Evolutionary conservation across 192 early-diverging fungal genomes (phyloP).

Genomic region (Backusella sp.): DNA sequence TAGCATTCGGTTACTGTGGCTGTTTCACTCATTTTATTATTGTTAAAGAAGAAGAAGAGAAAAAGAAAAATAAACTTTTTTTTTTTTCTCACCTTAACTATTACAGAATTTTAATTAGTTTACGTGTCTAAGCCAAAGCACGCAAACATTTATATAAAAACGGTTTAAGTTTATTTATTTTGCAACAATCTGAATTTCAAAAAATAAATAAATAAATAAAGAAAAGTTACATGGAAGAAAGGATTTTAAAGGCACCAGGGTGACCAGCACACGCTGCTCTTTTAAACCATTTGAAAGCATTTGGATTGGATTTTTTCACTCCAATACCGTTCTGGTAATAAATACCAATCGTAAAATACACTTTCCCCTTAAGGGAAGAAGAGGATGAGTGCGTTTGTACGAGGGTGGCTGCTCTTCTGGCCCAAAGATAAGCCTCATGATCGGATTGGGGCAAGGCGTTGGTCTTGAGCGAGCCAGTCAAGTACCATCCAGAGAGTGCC

Average conservation of each 20-base stretch:
- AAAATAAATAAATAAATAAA: not conserved
- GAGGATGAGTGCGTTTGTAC: conserved; percentile 38
- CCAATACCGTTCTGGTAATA: conserved; percentile 60
- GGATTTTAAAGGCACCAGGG: conserved; percentile 35
- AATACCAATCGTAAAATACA: conserved; percentile 57
- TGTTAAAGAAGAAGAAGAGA: not conserved
- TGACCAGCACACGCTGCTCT: conserved; percentile 58
- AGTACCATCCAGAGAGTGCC: conserved; percentile 57
- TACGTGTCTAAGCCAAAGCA: not conserved
- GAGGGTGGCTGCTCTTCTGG: conserved; percentile 35
- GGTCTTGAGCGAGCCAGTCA: conserved; percentile 41
- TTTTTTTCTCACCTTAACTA: not conserved
- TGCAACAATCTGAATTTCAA: not conserved
- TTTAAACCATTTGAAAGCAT: conserved; percentile 55
- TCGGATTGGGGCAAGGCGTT: conserved; percentile 51
- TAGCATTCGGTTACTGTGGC: conserved; percentile 24
- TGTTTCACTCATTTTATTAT: not conserved
- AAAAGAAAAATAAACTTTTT: not conserved
- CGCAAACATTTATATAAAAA: not conserved
- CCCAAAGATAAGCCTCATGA: conserved; percentile 56
- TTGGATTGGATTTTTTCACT: conserved; percentile 13
- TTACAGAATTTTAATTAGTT: conserved; percentile 1
- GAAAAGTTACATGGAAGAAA: not conserved
- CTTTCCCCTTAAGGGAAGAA: conserved; percentile 37
- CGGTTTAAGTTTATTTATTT: not conserved